These are phyloP conservation scores for Scheffersomyces lignicola DNA, from an alignment of 1,139 yeast genomes.

Conservation along the genomic window DNA sequence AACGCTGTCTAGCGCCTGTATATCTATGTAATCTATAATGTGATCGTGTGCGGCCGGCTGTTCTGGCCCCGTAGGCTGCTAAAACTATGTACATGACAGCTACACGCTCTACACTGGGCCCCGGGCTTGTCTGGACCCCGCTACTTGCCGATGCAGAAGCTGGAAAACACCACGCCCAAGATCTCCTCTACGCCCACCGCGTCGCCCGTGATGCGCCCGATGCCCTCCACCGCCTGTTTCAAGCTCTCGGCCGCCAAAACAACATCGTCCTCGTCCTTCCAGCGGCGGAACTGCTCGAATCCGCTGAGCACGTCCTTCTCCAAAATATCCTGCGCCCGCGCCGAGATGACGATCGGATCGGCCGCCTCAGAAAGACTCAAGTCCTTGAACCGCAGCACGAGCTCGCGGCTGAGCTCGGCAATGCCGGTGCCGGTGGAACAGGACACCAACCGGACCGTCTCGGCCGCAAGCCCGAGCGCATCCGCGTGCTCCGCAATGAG, in stretches of 20 bases:
- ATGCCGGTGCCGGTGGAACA: slow-evolving; percentile 64
- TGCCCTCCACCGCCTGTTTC: slow-evolving; percentile 75
- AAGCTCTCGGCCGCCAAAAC: slow-evolving; percentile 82
- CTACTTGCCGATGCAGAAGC: slow-evolving; percentile 90
- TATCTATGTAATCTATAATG: slow-evolving; percentile 1
- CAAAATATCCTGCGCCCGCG: slow-evolving; percentile 73
- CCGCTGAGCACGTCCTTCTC: slow-evolving; percentile 73
- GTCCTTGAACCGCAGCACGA: slow-evolving; percentile 38
- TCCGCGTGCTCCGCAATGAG: slow-evolving; percentile 20
- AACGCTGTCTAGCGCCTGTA: slow-evolving; percentile 16
- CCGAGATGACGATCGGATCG: slow-evolving; percentile 70
- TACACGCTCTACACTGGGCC: slow-evolving; percentile 1
- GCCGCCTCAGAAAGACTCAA: slow-evolving; percentile 49
- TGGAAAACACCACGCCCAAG: slow-evolving; percentile 85
- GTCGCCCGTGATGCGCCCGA: slow-evolving; percentile 90
- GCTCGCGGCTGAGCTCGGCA: slow-evolving; percentile 32
- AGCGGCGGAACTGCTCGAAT: slow-evolving; percentile 56
- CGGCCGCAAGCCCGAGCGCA: slow-evolving; percentile 23
- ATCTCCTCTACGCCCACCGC: slow-evolving; percentile 89
- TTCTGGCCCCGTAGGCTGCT: background rate
- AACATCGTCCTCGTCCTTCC: slow-evolving; percentile 61
- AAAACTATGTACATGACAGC: slow-evolving; percentile 7
- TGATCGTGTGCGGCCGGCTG: background rate
- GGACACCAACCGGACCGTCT: slow-evolving; percentile 53
- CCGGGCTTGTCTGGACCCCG: background rate